Evolutionary conservation across 306 rosid genomes (phyloP).

Genomic region (Vigna mungo): DNA sequence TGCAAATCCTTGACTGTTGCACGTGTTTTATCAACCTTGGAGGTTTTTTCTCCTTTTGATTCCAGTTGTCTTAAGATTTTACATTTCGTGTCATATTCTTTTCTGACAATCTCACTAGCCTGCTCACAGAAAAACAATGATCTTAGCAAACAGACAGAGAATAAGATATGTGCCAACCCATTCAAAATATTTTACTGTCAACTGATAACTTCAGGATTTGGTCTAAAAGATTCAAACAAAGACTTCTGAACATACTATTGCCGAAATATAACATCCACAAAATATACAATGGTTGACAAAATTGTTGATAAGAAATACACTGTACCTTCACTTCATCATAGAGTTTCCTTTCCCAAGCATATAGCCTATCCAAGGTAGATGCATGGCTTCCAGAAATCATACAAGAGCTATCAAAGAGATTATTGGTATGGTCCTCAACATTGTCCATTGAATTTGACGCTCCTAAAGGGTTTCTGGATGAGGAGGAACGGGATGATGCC

Average conservation of each 20-base stretch:
- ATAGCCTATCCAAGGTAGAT: conserved; percentile 94
- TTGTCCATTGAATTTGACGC: conserved; percentile 69
- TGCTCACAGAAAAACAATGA: conserved; percentile 38
- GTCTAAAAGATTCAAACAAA: conserved; percentile 29
- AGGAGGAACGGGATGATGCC: conserved; percentile 81
- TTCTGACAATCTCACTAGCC: conserved; percentile 91
- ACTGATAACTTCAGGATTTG: conserved; percentile 21
- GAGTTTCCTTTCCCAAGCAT: conserved; percentile 98
- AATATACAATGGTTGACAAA: neutral
- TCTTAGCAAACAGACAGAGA: conserved; percentile 17
- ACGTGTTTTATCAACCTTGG: conserved; percentile 79
- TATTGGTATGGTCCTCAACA: conserved; percentile 58
- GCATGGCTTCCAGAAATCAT: conserved; percentile 96
- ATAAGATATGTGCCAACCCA: neutral
- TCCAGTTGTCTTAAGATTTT: conserved; percentile 80
- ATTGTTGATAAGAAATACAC: conserved; percentile 22
- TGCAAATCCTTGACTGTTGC: conserved; percentile 90
- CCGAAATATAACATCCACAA: conserved; percentile 2
- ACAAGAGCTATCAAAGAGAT: conserved; percentile 71
- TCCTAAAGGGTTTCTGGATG: conserved; percentile 83
- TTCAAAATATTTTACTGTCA: conserved; percentile 26
- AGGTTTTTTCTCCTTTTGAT: conserved; percentile 65
- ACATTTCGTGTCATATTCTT: conserved; percentile 81
- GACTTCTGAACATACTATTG: conserved; percentile 24
- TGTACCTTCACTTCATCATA: conserved; percentile 98